Evolutionary conservation across 2,329 filamentous ascomycete species (phyloP).

Genomic region (Pestalotiopsis sp.): DNA sequence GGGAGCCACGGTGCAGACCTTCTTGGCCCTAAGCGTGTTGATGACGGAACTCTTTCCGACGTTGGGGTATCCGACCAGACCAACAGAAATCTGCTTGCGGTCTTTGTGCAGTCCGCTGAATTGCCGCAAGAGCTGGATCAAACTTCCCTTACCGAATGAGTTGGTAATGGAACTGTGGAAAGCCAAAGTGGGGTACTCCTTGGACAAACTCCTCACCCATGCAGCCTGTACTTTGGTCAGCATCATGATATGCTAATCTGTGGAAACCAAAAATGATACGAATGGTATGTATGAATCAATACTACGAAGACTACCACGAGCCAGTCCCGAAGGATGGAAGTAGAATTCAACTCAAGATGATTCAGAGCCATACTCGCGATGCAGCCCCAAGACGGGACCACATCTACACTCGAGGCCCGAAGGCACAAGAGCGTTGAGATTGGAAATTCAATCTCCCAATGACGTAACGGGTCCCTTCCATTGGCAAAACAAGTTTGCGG

Average conservation of each 20-base stretch:
- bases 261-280: slow-evolving; percentile 25
- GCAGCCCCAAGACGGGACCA: slow-evolving; percentile 85
- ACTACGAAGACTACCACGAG: slow-evolving; percentile 94
- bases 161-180: slow-evolving; percentile 96
- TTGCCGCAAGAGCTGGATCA: slow-evolving; percentile 90
- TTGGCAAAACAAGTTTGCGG: slow-evolving; percentile 57
- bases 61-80: slow-evolving; percentile 85
- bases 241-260: slow-evolving; percentile 12
- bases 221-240: slow-evolving; percentile 66
- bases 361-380: slow-evolving; percentile 78
- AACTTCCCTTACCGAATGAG: slow-evolving; percentile 91
- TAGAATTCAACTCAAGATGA: slow-evolving; percentile 97
- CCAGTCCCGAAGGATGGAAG: slow-evolving; percentile 62
- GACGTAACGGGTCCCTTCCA: slow-evolving; percentile 98
- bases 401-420: slow-evolving; percentile 67
- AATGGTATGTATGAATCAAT: slow-evolving; percentile 85
- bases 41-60: slow-evolving; percentile 97
- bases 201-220: slow-evolving; percentile 88
- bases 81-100: slow-evolving; percentile 92
- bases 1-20: slow-evolving; percentile 89
- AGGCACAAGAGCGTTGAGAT: slow-evolving; percentile 67
- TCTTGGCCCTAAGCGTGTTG: slow-evolving; percentile 93
- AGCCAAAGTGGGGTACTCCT: slow-evolving; percentile 89
- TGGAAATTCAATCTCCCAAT: slow-evolving; percentile 86
- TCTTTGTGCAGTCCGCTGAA: slow-evolving; percentile 89